Evolutionary conservation across 208 protist species (phyloP), one percentile per base, ranked within the genome.

Genomic region (Acanthamoeba culbertsoni): DNA sequence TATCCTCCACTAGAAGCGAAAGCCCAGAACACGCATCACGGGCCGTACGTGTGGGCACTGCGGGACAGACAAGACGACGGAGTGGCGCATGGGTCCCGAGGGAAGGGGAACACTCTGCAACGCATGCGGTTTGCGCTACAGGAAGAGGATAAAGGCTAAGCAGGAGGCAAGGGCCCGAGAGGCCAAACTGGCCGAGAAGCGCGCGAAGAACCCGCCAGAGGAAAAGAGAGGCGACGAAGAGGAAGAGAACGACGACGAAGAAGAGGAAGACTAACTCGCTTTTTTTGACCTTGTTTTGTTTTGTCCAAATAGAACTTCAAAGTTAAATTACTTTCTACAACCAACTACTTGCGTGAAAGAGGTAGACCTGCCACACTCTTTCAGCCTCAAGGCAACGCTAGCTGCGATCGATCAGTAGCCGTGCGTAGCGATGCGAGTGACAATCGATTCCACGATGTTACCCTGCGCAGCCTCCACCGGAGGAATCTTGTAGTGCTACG

Each of bases 401-500:
- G n/a, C n/a, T n/a, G n/a, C n/a, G n/a, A n/a, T n/a, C n/a, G n/a
- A n/a, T 89, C 79, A 89, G 42, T 31, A 28, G 40, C 79, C 79
- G 3, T 48, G 46, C 5, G 55, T 65, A 37, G 79, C 79, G 28
- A 89, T 89, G 28, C 79, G 79, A 6, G 79, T 46, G 28, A 89
- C 79, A 33, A 89, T 37, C 28, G 51, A 89, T 28, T 37, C 79
- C 79, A 89, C 28, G 46, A 89, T 46, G 40, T 65, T 48, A 37
- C 35, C 33, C 31, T 63, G 26, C 40, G 28, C 46, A 42, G 42
- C 4, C 48, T 89, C 79, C 14, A 23, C 79, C 0, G 5, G 16
- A 23, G 12, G 55, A 26, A 89, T 63, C 46, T 89, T 89, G 79
- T 89, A 89, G 55, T 89, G 79, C 79, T 89, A 20, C n/a, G n/a